Conservation (phyloP, 1,284 basidiomycete genomes). For the Irpex sp. region DNA sequence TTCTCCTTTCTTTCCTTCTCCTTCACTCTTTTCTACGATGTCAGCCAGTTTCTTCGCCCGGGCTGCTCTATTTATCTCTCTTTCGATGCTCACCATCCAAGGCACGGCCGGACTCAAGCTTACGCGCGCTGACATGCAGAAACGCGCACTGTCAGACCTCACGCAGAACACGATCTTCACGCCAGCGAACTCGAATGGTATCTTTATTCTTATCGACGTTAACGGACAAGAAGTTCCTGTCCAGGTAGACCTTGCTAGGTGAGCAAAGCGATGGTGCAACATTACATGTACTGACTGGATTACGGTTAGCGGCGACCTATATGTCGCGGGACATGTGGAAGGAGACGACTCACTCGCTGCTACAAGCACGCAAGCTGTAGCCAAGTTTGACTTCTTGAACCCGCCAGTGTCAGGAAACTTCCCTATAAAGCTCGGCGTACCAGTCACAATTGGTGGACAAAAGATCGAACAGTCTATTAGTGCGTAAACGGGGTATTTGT, state of each 20-base stretch:
- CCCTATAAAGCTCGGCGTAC: background rate
- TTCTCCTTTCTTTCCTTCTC: background rate
- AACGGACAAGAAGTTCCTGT: slow-evolving; percentile 4
- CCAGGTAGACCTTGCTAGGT: slow-evolving; percentile 8
- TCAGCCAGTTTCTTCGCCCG: background rate
- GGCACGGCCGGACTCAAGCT: background rate
- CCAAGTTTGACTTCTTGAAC: slow-evolving; percentile 4
- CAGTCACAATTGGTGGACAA: background rate
- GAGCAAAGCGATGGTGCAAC: background rate
- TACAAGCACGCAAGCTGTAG: background rate
- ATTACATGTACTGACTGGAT: background rate
- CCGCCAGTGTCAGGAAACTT: slow-evolving; percentile 2
- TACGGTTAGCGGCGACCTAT: slow-evolving; percentile 2
- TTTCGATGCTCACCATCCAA: background rate
- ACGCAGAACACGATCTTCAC: slow-evolving; percentile 5
- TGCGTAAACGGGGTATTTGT: background rate
- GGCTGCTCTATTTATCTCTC: background rate
- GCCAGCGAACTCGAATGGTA: background rate
- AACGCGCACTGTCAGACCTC: background rate
- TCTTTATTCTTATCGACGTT: slow-evolving; percentile 7
- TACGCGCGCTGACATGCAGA: background rate
- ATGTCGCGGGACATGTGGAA: slow-evolving; percentile 2
- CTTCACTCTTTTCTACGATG: background rate
- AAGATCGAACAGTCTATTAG: background rate
- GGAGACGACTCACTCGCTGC: background rate